Evolutionary conservation across 495 filamentous ascomycete genomes (phyloP).

Genomic region (Pseudoneurospora amorphoporcata): DNA sequence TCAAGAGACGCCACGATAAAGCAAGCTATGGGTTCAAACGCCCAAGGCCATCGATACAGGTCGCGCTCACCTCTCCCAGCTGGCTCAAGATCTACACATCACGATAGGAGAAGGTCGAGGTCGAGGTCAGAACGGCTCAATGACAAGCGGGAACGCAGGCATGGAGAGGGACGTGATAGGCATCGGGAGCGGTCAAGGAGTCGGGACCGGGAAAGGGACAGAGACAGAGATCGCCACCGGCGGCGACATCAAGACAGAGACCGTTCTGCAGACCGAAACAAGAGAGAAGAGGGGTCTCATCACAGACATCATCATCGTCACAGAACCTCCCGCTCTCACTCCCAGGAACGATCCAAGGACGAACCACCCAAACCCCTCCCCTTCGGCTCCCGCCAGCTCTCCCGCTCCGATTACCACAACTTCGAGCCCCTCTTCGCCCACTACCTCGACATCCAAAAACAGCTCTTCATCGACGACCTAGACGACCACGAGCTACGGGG

Average conservation of each 20-base stretch:
- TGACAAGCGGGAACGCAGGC: not conserved
- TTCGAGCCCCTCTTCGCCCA: slow-evolving; percentile 68
- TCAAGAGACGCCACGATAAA: not conserved
- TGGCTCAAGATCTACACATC: not conserved
- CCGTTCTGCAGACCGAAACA: not conserved
- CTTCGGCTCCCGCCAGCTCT: slow-evolving; percentile 51
- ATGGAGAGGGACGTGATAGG: not conserved
- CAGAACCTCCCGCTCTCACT: not conserved
- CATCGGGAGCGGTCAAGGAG: not conserved
- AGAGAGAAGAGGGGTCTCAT: not conserved
- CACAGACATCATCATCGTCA: slow-evolving; percentile 2
- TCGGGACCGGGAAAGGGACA: not conserved
- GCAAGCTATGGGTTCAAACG: not conserved
- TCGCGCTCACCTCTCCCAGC: not conserved
- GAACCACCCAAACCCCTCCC: slow-evolving; percentile 42
- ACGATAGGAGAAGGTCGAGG: not conserved
- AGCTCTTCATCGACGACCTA: slow-evolving; percentile 51
- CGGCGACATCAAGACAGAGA: not conserved
- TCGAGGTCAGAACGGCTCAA: not conserved
- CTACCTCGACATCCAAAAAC: slow-evolving; percentile 88
- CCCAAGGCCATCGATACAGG: not conserved
- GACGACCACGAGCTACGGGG: slow-evolving; percentile 62
- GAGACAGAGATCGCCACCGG: not conserved
- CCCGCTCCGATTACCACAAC: slow-evolving; percentile 49
- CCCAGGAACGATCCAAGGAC: not conserved